phyloP scores from a whole-genome alignment of 1,284 basidiomycete species.

The Xerocomus cyaneibrunnescens region DNA sequence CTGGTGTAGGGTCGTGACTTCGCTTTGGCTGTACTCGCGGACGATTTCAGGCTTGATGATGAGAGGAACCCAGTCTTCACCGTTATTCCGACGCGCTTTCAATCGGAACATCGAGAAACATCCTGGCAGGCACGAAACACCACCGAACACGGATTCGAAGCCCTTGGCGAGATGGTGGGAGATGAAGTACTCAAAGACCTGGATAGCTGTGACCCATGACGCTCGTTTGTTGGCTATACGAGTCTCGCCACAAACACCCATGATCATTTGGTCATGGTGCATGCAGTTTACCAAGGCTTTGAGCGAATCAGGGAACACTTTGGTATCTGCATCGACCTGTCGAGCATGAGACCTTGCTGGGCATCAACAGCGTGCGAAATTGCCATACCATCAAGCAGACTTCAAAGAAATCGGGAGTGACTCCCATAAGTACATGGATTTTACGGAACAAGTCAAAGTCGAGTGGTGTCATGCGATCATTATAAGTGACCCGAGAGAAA shows the following conservation, averaged over 20 bases:
- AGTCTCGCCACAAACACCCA: conserved; percentile 99
- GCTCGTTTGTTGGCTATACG: conserved; percentile 97
- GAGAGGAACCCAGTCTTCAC: conserved; percentile 97
- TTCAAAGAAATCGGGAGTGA: conserved; percentile 99
- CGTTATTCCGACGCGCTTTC: conserved; percentile 85
- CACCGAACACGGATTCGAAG: conserved; percentile 98
- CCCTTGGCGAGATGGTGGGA: conserved; percentile 98
- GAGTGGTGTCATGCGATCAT: conserved; percentile 96
- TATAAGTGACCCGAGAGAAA: conserved; percentile 98
- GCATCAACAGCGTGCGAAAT: background rate
- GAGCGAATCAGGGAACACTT: conserved; percentile 85
- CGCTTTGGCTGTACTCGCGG: conserved; percentile 93
- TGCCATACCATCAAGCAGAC: conserved; percentile 89
- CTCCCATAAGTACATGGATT: conserved; percentile 94
- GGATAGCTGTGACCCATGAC: conserved; percentile 98
- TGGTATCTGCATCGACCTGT: conserved; percentile 98
- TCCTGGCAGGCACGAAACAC: conserved; percentile 98
- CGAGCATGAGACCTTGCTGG: conserved; percentile 14
- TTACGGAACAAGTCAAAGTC: conserved; percentile 99
- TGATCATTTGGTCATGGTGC: conserved; percentile 98
- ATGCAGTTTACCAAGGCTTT: conserved; percentile 92
- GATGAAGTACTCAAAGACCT: conserved; percentile 99
- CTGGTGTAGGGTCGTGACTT: conserved; percentile 94
- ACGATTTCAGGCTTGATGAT: conserved; percentile 98
- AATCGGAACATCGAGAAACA: conserved; percentile 99